Evolutionary conservation across 495 filamentous ascomycete genomes (phyloP), one percentile per base, ranked within the genome.

Genomic region (Penicillium desertorum): DNA sequence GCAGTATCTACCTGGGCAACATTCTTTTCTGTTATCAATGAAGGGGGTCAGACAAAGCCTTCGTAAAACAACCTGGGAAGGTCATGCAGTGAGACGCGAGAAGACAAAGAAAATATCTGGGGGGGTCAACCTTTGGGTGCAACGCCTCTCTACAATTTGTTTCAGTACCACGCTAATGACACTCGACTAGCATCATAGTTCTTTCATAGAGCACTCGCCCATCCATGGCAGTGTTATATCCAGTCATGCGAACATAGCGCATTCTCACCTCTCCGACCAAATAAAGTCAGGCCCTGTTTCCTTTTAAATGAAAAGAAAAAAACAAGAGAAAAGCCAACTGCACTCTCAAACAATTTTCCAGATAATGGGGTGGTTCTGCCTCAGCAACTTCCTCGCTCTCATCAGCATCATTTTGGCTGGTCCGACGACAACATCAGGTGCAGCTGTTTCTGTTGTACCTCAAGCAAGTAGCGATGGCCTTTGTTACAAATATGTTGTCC

Each of bases 401-500:
- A 45, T 25, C 22, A 11, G 42, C 12, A 1, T 25, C 22, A 12
- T 45, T 45, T 25, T 27, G 20, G 22, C 27, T 12, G 2, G 5
- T 25, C 43, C 43, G 17, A 45, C 43, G 16, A 22, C 5, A 23
- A 25, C 43, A 45, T 45, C 12, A 45, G 43, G 7, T 25, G 43
- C 43, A 16, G 47, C 19, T 22, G 4, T 16, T 23, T 5, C 3
- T 1, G 11, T 29, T 50, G 34, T 12, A 9, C 34, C 34, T n/a
- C 5, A n/a, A n/a, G 12, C 30, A 39, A 11, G 30, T n/a, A 37
- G 11, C 29, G 20, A 47, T 16, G 43, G 53, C 2, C n/a, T 36
- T 36, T 55, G 53, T n/a, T 34, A 27, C 10, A 46, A 7, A 25
- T 55, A 55, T 17, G 19, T 23, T 11, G 20, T 45, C 16, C 27